phyloP scores from a whole-genome alignment of 805 yeast genomes.

The Yamadazyma insecticola region DNA sequence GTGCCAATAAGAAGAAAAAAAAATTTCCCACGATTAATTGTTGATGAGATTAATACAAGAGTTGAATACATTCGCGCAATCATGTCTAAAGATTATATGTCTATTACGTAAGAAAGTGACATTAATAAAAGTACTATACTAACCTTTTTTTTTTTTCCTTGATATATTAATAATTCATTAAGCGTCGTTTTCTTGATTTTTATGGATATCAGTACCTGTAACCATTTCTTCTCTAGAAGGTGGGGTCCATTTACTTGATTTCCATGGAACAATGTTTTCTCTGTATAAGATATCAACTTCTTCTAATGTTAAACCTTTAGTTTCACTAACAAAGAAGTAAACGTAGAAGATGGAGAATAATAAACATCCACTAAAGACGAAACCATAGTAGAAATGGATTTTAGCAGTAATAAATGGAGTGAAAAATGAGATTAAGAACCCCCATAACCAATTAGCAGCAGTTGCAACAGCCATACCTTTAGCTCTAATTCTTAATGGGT shows the following conservation, averaged over 20 bases:
- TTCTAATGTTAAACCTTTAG: conserved; percentile 77
- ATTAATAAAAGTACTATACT: no score
- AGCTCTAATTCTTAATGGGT: conserved; percentile 60
- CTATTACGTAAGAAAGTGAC: no score
- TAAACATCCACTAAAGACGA: conserved; percentile 60
- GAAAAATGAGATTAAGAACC: conserved; percentile 57
- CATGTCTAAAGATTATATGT: no score
- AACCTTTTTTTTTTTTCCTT: no score
- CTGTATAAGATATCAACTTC: conserved; percentile 71
- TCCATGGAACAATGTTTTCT: conserved; percentile 32
- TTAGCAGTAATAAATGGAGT: conserved; percentile 59
- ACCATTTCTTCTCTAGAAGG: conserved; percentile 24
- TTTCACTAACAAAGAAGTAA: conserved; percentile 69
- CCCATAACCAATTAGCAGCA: conserved; percentile 62
- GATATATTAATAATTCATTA: background rate
- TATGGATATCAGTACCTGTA: conserved; percentile 6
- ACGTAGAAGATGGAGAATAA: conserved; percentile 63
- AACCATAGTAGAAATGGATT: conserved; percentile 65
- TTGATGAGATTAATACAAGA: no score
- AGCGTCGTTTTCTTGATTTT: conserved; percentile 4
- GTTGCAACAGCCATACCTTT: conserved; percentile 63
- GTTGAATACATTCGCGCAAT: no score
- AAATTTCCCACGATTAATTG: no score
- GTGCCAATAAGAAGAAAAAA: no score
- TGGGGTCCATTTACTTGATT: conserved; percentile 49